Evolutionary conservation across 2,329 filamentous ascomycete genomes (phyloP).

Genomic region (Paracorniculantispora psalliotae): DNA sequence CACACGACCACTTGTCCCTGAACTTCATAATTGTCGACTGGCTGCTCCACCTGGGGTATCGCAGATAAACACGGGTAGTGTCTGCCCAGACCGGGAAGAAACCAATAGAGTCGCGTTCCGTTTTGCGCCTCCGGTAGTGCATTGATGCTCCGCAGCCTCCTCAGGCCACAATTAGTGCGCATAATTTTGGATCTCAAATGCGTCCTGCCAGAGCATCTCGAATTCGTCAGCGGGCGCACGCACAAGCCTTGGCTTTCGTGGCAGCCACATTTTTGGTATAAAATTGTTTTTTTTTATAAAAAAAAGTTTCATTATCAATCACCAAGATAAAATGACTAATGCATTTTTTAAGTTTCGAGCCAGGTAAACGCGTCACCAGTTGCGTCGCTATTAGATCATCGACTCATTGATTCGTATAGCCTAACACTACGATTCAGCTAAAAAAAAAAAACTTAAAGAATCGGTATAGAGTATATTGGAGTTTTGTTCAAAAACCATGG

Average conservation of each 20-base stretch:
- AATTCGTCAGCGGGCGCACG: neutral
- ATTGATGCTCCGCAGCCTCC: too few species aligned
- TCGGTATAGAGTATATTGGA: too few species aligned
- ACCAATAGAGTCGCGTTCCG: neutral
- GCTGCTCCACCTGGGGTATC: too few species aligned
- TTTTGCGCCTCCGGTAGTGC: neutral
- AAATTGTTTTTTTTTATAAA: too few species aligned
- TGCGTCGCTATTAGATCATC: neutral
- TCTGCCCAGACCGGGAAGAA: neutral
- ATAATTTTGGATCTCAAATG: neutral
- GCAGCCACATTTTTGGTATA: too few species aligned
- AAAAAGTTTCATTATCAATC: too few species aligned
- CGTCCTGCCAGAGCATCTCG: neutral
- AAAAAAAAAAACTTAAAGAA: too few species aligned
- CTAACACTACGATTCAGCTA: too few species aligned
- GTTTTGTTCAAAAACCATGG: neutral
- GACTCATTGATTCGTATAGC: neutral
- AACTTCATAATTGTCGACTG: neutral
- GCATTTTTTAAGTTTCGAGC: neutral
- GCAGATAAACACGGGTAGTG: too few species aligned
- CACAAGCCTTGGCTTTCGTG: too few species aligned
- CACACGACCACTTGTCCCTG: neutral
- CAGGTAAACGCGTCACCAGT: neutral
- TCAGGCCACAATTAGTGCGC: too few species aligned
- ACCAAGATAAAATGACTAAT: neutral